Evolutionary conservation across 495 filamentous ascomycete species (phyloP).

Genomic region (Aspergillus egyptiacus): DNA sequence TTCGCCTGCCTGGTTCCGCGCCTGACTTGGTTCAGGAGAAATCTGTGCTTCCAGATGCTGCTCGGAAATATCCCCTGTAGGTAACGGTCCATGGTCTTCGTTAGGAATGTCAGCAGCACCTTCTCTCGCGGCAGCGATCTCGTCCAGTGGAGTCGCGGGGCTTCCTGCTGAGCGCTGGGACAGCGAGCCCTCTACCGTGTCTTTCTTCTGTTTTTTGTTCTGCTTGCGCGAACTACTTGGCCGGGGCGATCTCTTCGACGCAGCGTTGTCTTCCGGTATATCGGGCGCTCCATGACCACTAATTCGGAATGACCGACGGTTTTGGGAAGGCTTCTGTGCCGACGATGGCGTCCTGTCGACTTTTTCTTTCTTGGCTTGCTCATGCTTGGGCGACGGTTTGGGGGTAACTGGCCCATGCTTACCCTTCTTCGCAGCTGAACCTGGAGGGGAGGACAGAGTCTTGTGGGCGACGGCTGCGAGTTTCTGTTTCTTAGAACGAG

Average conservation of each 20-base stretch:
- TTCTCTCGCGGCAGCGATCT: background rate
- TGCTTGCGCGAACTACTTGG: slow-evolving; percentile 21
- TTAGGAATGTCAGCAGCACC: background rate
- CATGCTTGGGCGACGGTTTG: background rate
- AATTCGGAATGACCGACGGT: slow-evolving; percentile 25
- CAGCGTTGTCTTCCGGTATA: slow-evolving; percentile 12
- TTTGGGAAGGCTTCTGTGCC: slow-evolving; percentile 12
- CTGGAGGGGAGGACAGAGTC: slow-evolving; percentile 13
- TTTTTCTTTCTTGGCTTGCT: background rate
- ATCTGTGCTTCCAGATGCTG: background rate
- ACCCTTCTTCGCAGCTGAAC: slow-evolving; percentile 22
- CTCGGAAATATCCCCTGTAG: background rate
- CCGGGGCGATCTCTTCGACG: slow-evolving; percentile 11
- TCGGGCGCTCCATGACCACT: slow-evolving; percentile 18
- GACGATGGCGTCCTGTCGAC: background rate
- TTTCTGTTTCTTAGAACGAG: slow-evolving; percentile 19
- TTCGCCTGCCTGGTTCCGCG: background rate
- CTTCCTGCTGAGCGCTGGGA: slow-evolving; percentile 7
- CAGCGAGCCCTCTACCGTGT: slow-evolving; percentile 2
- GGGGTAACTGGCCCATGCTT: slow-evolving; percentile 15
- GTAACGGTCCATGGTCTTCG: background rate
- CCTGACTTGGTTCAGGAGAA: background rate
- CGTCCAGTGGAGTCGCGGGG: background rate
- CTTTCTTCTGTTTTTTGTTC: slow-evolving; percentile 1
- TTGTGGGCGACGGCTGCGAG: slow-evolving; percentile 3